phyloP scores from a whole-genome alignment of 495 filamentous ascomycete species.

The Daldinia loculata region DNA sequence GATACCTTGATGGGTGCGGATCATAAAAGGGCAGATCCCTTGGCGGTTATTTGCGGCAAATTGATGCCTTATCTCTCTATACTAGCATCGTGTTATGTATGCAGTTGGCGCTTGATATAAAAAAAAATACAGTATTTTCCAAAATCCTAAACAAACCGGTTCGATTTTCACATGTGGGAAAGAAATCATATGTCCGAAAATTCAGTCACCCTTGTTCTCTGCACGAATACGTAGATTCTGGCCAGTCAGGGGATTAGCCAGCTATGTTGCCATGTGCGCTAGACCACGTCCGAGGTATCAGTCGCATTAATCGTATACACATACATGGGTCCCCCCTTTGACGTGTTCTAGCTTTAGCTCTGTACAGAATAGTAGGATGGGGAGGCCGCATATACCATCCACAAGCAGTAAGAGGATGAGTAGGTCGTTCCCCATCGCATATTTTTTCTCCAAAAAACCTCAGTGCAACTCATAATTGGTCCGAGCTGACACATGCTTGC shows the following conservation, averaged over 20 bases:
- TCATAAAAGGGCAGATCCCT: conserved; percentile 11
- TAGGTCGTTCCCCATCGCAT: conserved; percentile 8
- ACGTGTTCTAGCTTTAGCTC: conserved; percentile 36
- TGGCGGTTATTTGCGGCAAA: conserved; percentile 40
- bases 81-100: neutral
- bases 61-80: conserved; percentile 25
- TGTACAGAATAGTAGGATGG: conserved; percentile 23
- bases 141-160: conserved; percentile 28
- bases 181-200: conserved; percentile 19
- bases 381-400: conserved; percentile 38
- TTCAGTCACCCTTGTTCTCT: conserved; percentile 2
- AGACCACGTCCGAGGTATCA: conserved; percentile 29
- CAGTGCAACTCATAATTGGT: conserved; percentile 34
- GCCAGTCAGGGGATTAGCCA: conserved; percentile 22
- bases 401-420: conserved; percentile 35
- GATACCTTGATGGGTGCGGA: conserved; percentile 14
- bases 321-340: conserved; percentile 15
- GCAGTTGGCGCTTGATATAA: conserved; percentile 12
- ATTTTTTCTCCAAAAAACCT: conserved; percentile 14
- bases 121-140: neutral
- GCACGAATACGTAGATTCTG: conserved; percentile 34
- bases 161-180: conserved; percentile 28
- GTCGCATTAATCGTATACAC: conserved; percentile 15
- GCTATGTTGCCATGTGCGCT: conserved; percentile 24
- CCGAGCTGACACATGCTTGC: neutral